Conservation (phyloP, 306 rosid species). For the Fragaria vesca region DNA sequence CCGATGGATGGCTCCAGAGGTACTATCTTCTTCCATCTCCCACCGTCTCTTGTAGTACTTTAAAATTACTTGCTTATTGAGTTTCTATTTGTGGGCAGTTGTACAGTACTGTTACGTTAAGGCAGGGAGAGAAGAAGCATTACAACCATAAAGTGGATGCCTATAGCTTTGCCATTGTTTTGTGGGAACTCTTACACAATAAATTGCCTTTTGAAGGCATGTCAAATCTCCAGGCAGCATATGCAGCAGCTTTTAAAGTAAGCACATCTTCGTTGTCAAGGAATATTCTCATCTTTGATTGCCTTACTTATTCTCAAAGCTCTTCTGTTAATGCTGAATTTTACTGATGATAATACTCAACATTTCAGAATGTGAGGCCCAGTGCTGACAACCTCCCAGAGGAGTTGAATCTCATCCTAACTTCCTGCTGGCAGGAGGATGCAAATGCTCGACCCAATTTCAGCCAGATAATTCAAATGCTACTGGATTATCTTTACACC, state of each 20-base stretch:
- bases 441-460: slow-evolving; percentile 83
- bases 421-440: slow-evolving; percentile 97
- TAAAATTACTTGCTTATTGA: slow-evolving; percentile 10
- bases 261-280: slow-evolving; percentile 8
- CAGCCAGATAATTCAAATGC: slow-evolving; percentile 80
- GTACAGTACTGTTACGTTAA: slow-evolving; percentile 90
- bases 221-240: slow-evolving; percentile 98
- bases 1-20: slow-evolving; percentile 99
- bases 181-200: slow-evolving; percentile 96
- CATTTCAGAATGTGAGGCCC: slow-evolving; percentile 90
- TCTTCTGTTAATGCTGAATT: slow-evolving; percentile 2
- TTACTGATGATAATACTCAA: slow-evolving; percentile 21
- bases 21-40: slow-evolving; percentile 27
- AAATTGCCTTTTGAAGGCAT: slow-evolving; percentile 96
- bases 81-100: slow-evolving; percentile 49
- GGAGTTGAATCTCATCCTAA: slow-evolving; percentile 66
- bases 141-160: slow-evolving; percentile 97
- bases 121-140: slow-evolving; percentile 97
- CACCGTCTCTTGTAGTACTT: background rate
- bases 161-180: slow-evolving; percentile 87
- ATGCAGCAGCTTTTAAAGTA: slow-evolving; percentile 95
- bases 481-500: slow-evolving; percentile 72
- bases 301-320: slow-evolving; percentile 13
- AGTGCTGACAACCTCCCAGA: slow-evolving; percentile 77
- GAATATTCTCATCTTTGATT: background rate